Base-by-base conservation (phyloP, 257 asterid species). In the Coffea eugenioides region DNA sequence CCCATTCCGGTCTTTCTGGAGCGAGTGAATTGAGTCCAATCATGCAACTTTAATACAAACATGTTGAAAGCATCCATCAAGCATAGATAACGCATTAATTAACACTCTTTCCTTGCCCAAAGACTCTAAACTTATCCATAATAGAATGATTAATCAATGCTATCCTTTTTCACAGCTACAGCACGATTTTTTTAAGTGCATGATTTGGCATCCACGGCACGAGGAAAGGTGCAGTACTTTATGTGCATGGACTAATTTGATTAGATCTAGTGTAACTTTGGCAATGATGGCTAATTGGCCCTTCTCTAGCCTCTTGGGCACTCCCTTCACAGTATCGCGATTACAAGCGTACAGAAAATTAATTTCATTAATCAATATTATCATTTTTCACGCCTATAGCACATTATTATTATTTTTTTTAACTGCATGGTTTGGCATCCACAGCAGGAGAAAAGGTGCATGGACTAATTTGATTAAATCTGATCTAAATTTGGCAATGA, bases 301-400 rank as follows among this genome's bases (percentile, higher is more conserved):
- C 20, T 20, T 23, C 23, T 21, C 69, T 12, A 2, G 65, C 49
- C 43, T 74, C 7, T 14, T 25, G 34, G 34, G 34, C 23, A 13
- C 0, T 34, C 21, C 52, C 31, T 36, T 52, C 69, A 74, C 56
- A 7, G 5, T 45, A 36, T 54, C n/a, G 62, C 18, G 52, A 66
- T 65, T 73, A 78, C 82, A 77, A 73, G 82, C 11, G 36, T 39
- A 39, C 0, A 39, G 5, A 39, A 39, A 39, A 39, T 39, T 39
- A 39, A 39, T 39, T 4, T 39, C 34, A 39, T 39, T 39, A 39
- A 39, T 39, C 5, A 39, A 39, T 39, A 39, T 39, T 39, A 39
- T 39, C 43, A 2, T 39, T 4, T 39, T 39, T 39, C 43, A 39
- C 43, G 43, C 0, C 5, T 4, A 4, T 2, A 39, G 43, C 43